These are phyloP conservation scores for Cryphonectria carpinicola DNA, from an alignment of 2,329 filamentous ascomycete species.

Conservation along the genomic window DNA sequence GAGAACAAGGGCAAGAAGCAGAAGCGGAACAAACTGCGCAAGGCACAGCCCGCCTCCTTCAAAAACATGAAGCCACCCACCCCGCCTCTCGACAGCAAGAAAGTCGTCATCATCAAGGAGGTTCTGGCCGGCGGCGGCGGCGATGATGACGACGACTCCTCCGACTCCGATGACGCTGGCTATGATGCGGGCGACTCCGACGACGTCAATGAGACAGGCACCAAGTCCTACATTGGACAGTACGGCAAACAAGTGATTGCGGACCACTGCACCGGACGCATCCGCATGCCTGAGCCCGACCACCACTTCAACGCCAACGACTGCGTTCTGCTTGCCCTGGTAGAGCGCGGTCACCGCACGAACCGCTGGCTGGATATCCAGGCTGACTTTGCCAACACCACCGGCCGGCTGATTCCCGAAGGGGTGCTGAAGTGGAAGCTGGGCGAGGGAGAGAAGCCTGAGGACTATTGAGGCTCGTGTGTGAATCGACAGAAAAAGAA, in stretches of 20 bases:
- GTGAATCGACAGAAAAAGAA: neutral
- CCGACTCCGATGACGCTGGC: constrained; percentile 31
- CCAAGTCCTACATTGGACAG: constrained; percentile 22
- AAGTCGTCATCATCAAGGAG: constrained; percentile 23
- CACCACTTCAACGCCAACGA: constrained; percentile 27
- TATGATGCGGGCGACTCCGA: constrained; percentile 33
- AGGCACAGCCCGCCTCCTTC: neutral
- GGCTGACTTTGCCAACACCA: constrained; percentile 48
- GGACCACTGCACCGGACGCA: constrained; percentile 5
- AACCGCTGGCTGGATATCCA: constrained; percentile 48
- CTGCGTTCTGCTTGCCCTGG: constrained; percentile 39
- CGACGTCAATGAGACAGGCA: constrained; percentile 25
- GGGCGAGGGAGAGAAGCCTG: constrained; percentile 36
- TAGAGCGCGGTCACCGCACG: constrained; percentile 40
- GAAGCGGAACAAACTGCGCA: neutral
- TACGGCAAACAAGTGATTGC: constrained; percentile 13
- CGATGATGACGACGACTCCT: constrained; percentile 31
- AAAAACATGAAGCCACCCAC: neutral
- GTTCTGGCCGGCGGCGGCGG: constrained; percentile 34
- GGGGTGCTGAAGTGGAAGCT: constrained; percentile 42
- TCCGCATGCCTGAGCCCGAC: constrained; percentile 23
- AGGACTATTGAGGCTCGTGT: constrained; percentile 13
- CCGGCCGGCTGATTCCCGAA: constrained; percentile 46
- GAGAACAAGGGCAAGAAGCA: constrained; percentile 10
- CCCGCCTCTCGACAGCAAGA: constrained; percentile 21